Evolutionary conservation across 2,329 filamentous ascomycete species (phyloP), one percentile per base, ranked within the genome.

Genomic region (Xylaria sp.): DNA sequence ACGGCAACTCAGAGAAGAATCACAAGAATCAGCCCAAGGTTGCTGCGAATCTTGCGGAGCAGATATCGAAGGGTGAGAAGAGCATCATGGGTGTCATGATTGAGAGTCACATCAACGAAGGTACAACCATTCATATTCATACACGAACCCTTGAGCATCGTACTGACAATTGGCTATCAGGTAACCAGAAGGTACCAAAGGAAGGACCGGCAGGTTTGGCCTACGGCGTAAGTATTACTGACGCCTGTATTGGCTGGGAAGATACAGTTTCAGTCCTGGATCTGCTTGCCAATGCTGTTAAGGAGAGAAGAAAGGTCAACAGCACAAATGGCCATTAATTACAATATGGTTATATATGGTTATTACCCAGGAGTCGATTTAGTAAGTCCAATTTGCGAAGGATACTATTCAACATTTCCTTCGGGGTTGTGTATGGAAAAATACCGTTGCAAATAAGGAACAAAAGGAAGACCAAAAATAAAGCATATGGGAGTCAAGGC

Each of bases 31-130:
- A 99, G 83, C 94, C 94, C 74, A 94, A 95, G 86, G 96, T 99
- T 23, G 94, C 94, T 3, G 90, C 89, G 60, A 88, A 86, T 12
- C 81, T 99, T 66, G 94, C 93, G 1, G 90, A 92, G 77, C 96
- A 99, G 83, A 92, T 99, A 69, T 86, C 91, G 64, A 89, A 87
- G 67, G 96, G 96, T 43, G 95, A 98, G 84, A 87, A 88, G 2
- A 91, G 86, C 58, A 96, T 99, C 78, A 95, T 98, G 89, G 96
- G 96, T 77, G 93, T 98, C 69, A 99, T 99, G 96, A 97, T 99
- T 77, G 96, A 99, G 86, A 97, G 93, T 82, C 93, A 98, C 82
- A 97, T 98, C 83, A 92, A 95, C 77, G 95, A 98, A 84, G 94
- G 92, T 92, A 80, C 77, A 86, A 25, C 28, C 74, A n/a, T 36